phyloP scores from a whole-genome alignment of 495 filamentous ascomycete species.

The Aspergillus heteromorphus region DNA sequence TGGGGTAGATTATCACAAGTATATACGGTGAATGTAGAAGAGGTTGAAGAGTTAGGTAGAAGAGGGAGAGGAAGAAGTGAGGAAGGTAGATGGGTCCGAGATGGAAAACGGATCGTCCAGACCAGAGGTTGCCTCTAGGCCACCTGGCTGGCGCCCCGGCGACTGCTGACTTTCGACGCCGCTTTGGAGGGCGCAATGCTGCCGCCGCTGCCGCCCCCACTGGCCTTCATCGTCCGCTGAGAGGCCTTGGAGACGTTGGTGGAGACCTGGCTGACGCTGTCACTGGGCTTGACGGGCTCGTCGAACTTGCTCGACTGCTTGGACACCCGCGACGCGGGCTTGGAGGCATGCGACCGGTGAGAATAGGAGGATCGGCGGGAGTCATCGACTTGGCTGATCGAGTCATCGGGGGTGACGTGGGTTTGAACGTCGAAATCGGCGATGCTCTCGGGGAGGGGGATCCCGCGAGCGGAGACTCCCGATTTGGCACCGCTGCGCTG shows the following conservation, averaged over 20 bases:
- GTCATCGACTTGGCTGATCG: constrained; percentile 33
- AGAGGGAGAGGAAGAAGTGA: constrained; percentile 4
- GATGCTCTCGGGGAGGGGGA: constrained; percentile 47
- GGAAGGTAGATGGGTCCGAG: constrained; percentile 4
- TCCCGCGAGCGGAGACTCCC: constrained; percentile 26
- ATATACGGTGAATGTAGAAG: constrained; percentile 4
- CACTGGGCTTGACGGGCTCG: constrained; percentile 51
- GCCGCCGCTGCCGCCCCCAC: constrained; percentile 15
- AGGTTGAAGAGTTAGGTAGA: constrained; percentile 2
- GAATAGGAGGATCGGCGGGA: constrained; percentile 25
- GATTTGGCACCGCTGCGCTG: constrained; percentile 23
- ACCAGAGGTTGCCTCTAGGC: constrained; percentile 7
- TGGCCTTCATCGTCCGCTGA: constrained; percentile 35
- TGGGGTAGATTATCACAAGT: not conserved
- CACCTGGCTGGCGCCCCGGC: constrained; percentile 29
- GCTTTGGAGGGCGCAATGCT: constrained; percentile 17
- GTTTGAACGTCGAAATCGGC: constrained; percentile 31
- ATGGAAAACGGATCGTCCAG: not conserved
- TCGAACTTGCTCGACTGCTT: constrained; percentile 32
- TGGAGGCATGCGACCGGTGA: constrained; percentile 28
- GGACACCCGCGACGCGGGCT: constrained; percentile 20
- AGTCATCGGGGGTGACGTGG: constrained; percentile 32
- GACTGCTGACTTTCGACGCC: constrained; percentile 26
- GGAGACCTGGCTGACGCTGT: constrained; percentile 62
- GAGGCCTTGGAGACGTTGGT: constrained; percentile 31